Percentiles rank a stretch among this genome's conserved stretches.
Evolutionary conservation across 257 asterid species (phyloP).

Genomic region (Rehmannia glutinosa): DNA sequence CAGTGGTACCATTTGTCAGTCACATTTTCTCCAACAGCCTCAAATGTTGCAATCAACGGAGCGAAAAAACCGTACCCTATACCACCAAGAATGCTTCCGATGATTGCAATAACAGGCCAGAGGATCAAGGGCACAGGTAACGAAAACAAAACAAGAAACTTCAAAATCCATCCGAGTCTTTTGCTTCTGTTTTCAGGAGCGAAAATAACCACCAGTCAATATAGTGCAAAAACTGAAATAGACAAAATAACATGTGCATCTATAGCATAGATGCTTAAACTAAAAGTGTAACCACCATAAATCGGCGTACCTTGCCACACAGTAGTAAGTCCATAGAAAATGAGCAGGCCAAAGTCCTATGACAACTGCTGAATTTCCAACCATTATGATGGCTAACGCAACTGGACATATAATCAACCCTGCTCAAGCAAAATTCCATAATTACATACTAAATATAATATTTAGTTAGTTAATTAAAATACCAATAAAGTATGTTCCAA

Average conservation of each 20-base stretch:
- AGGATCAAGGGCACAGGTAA: constrained; percentile 63
- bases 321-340: constrained; percentile 77
- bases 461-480: not conserved
- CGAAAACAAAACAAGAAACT: constrained; percentile 40
- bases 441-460: not conserved
- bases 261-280: no score
- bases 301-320: constrained; percentile 55
- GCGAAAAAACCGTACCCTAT: constrained; percentile 72
- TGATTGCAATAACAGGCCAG: constrained; percentile 59
- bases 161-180: constrained; percentile 74
- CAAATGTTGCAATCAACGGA: constrained; percentile 84
- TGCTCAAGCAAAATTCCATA: constrained; percentile 29
- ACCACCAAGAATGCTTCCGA: constrained; percentile 75
- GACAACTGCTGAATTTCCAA: constrained; percentile 77
- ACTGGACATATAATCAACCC: constrained; percentile 64
- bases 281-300: not conserved
- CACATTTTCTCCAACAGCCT: constrained; percentile 67
- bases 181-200: constrained; percentile 56
- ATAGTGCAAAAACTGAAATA: not conserved
- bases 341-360: constrained; percentile 91
- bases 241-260: not conserved
- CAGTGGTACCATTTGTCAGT: constrained; percentile 58
- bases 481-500: not conserved
- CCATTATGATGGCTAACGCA: constrained; percentile 28
- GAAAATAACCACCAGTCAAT: no score